Evolutionary conservation across 2,329 filamentous ascomycete genomes (phyloP).

Genomic region (Cercospora nicotianae): DNA sequence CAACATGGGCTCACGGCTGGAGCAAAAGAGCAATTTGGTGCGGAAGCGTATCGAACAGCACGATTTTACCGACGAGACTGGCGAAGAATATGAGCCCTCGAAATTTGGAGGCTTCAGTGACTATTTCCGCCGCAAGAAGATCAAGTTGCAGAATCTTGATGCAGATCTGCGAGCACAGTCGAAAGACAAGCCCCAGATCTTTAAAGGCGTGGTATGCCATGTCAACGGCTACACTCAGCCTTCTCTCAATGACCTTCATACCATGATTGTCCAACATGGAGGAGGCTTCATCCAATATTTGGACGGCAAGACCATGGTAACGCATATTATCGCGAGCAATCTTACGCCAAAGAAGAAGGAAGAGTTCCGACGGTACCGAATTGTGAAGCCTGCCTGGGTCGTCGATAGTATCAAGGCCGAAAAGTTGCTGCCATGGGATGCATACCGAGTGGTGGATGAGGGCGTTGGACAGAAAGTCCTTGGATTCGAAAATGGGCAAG

Average conservation of each 20-base stretch:
- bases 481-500: conserved; percentile 59
- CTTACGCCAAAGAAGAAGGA: conserved; percentile 90
- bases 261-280: conserved; percentile 86
- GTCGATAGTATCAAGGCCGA: conserved; percentile 83
- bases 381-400: conserved; percentile 94
- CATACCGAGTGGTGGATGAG: conserved; percentile 82
- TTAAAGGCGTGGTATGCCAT: conserved; percentile 86
- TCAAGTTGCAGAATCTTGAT: conserved; percentile 95
- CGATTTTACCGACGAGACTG: conserved; percentile 67
- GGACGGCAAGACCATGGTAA: conserved; percentile 90
- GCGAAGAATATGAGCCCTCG: conserved; percentile 87
- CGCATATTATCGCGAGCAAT: conserved; percentile 86
- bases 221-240: conserved; percentile 97
- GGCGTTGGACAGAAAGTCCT: conserved; percentile 79
- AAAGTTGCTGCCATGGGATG: conserved; percentile 78
- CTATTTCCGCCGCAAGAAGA: conserved; percentile 93
- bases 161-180: conserved; percentile 71
- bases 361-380: conserved; percentile 82
- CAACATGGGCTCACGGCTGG: conserved; percentile 62
- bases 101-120: conserved; percentile 86
- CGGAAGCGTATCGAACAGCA: conserved; percentile 67
- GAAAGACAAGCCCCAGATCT: conserved; percentile 74
- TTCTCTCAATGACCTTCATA: conserved; percentile 83
- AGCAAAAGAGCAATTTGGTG: conserved; percentile 59
- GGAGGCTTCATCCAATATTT: conserved; percentile 93